Evolutionary conservation across 352 stramenopile species (phyloP), one percentile per base, ranked within the genome.

Genomic region (Pythium utonaiense): DNA sequence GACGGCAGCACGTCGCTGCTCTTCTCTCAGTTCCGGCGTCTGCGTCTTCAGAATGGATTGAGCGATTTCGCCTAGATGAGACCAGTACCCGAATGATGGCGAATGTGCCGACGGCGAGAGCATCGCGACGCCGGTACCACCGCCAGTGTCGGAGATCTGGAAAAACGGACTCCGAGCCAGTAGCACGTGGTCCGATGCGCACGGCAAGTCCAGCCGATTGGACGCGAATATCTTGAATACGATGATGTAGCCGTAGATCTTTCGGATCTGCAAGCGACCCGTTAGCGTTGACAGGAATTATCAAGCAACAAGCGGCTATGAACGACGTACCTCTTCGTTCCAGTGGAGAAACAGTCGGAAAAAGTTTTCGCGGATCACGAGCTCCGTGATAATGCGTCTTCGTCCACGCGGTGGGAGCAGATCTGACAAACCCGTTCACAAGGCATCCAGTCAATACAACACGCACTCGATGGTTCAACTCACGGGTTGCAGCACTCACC

Each of bases 311-410:
- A n/a, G n/a, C n/a, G n/a, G n/a, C n/a, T n/a, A n/a, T n/a, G n/a
- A n/a, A n/a, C n/a, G n/a, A 57, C 19, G 10, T 58, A 92, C 83
- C 78, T 95, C 85, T 80, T 95, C 85, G 54, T 95, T 95, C 85
- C 85, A 95, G 71, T 95, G 83, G 44, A 95, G 66, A 65, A 93
- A 93, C 49, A 95, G 80, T 27, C 75, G 73, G 49, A 93, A 95
- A 60, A 95, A 95, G 55, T 95, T 88, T n/a, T 95, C 83, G 16
- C 83, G 79, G 42, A 95, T 56, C 25, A 95, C 75, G 19, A 93
- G 68, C 42, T 93, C 83, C 2, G 76, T 76, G 16, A 95, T 73
- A 40, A 95, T 68, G 0, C 76, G 74, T 57, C 87, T 81, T 25
- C 85, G 81, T 30, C 73, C 77, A 33, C 61, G 80, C 5, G 83